Conservation (phyloP, 1,139 yeast genomes). For the Waltiozyma sp. region DNA sequence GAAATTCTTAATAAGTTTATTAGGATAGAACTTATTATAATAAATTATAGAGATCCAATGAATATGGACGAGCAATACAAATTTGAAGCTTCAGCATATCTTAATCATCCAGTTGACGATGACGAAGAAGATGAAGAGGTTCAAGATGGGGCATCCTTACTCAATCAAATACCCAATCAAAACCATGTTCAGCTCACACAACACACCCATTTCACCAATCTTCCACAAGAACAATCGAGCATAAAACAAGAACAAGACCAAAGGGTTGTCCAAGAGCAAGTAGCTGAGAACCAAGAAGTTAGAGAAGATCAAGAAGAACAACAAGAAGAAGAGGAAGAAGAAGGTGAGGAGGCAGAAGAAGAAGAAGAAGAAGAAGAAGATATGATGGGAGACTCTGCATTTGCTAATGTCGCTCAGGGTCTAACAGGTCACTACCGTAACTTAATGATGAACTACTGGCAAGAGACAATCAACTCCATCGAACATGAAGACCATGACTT, state of each 20-base stretch:
- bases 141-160: neutral
- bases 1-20: no score
- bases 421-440: constrained; percentile 72
- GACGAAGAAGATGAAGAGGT: constrained; percentile 8
- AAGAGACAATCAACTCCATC: constrained; percentile 80
- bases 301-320: constrained; percentile 5
- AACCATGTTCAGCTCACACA: constrained; percentile 8
- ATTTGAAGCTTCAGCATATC: neutral
- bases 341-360: constrained; percentile 23
- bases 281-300: constrained; percentile 1
- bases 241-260: neutral
- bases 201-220: neutral
- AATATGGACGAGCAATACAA: constrained; percentile 13
- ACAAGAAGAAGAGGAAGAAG: constrained; percentile 10
- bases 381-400: constrained; percentile 50
- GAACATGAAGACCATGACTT: constrained; percentile 88
- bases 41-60: no score
- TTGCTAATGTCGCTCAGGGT: constrained; percentile 91
- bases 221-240: neutral
- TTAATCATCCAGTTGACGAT: neutral
- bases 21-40: no score
- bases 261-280: neutral
- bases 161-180: neutral
- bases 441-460: constrained; percentile 95
- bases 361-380: constrained; percentile 21